phyloP scores from a whole-genome alignment of 192 early-diverging fungal genomes.

The Coemansia sp. region DNA sequence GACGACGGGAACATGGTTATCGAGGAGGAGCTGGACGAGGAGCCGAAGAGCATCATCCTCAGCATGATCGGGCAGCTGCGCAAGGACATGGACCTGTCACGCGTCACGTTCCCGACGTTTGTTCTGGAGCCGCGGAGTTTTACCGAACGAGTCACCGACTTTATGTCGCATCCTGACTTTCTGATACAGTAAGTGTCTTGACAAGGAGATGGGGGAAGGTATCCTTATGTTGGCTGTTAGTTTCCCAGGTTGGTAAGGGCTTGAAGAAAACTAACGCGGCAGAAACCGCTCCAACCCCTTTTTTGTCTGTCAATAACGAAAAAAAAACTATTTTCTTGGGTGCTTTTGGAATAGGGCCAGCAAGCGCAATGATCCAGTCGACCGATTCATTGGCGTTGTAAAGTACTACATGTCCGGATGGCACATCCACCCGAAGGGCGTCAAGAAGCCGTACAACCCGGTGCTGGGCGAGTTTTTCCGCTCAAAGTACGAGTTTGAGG shows the following conservation, averaged over 20 bases:
- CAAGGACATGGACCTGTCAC: conserved; percentile 88
- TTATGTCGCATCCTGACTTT: conserved; percentile 89
- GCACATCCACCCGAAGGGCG: conserved; percentile 91
- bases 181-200: conserved; percentile 65
- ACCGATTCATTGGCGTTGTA: conserved; percentile 81
- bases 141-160: conserved; percentile 94
- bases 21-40: conserved; percentile 81
- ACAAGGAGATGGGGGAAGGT: no score
- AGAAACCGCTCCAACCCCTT: no score
- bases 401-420: conserved; percentile 88
- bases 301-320: no score
- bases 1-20: conserved; percentile 54
- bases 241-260: no score
- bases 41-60: conserved; percentile 79
- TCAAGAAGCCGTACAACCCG: conserved; percentile 96
- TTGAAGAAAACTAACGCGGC: no score
- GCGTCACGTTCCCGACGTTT: conserved; percentile 95
- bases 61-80: conserved; percentile 87
- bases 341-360: conserved; percentile 62
- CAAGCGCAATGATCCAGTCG: conserved; percentile 67
- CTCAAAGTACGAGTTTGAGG: conserved; percentile 74
- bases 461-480: conserved; percentile 91
- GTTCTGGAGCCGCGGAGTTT: conserved; percentile 92
- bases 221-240: no score
- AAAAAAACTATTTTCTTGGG: no score